phyloP scores from a whole-genome alignment of 1,139 yeast genomes.

The Waltiozyma sp. region DNA sequence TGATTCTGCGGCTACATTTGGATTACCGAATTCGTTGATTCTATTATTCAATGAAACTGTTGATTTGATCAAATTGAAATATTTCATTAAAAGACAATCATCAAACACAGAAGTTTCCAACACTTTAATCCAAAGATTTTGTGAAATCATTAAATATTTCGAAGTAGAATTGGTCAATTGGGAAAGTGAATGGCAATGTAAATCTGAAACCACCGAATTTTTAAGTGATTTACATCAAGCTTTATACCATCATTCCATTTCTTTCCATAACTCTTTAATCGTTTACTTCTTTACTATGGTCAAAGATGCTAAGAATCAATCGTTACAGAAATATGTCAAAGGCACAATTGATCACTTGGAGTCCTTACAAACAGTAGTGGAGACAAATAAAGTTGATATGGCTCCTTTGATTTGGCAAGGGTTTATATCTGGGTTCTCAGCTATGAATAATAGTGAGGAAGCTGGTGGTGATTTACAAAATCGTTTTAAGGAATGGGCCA shows the following conservation, averaged over 20 bases:
- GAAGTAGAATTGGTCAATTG: constrained; percentile 46
- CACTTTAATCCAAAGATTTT: neutral
- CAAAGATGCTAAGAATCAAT: constrained; percentile 35
- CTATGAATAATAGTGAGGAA: constrained; percentile 29
- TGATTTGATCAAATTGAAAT: constrained; percentile 49
- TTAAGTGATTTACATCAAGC: constrained; percentile 52
- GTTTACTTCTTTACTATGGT: constrained; percentile 70
- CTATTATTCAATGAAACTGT: constrained; percentile 62
- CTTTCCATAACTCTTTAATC: constrained; percentile 64
- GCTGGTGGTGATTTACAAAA: constrained; percentile 37
- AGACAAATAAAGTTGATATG: constrained; percentile 44
- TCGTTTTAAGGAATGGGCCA: constrained; percentile 72
- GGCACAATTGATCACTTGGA: constrained; percentile 57
- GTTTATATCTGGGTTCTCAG: constrained; percentile 81
- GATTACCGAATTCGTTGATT: constrained; percentile 73
- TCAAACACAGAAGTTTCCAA: neutral
- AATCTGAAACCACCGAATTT: constrained; percentile 20
- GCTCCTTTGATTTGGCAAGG: constrained; percentile 86
- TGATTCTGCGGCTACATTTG: constrained; percentile 75
- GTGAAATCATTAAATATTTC: constrained; percentile 18
- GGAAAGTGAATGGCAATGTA: constrained; percentile 44
- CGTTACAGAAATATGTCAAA: constrained; percentile 49
- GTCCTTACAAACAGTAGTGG: constrained; percentile 46
- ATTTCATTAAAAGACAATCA: constrained; percentile 30
- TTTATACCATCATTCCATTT: constrained; percentile 71